Evolutionary conservation across 176 grass and related monocot species (phyloP), one percentile per base, ranked within the genome.

Genomic region (Zea luxurians): DNA sequence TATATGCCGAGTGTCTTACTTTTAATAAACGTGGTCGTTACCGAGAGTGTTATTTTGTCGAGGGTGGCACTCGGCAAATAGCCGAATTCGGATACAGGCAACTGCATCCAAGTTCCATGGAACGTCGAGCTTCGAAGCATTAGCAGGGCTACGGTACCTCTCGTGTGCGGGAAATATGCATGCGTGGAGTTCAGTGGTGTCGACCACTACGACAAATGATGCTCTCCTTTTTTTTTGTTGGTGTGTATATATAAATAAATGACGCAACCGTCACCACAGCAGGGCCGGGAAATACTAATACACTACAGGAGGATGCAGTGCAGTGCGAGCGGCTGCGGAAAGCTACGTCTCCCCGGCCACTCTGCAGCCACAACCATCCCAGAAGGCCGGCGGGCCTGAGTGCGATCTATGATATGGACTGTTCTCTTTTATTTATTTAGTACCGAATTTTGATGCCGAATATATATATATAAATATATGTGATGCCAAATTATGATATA

Each of bases 381-480:
- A 15, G 13, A 59, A 52, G 27, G 46, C 16, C n/a, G 63, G 61
- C 34, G 71, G 65, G 67, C 66, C 66, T 66, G 66, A 85, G 87
- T 89, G 87, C 82, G 77, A 81, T 89, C 82, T 73, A 67, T 60
- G 72, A 77, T 81, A 55, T 55, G 53, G 16, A 18, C 20, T 66
- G 37, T 73, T 73, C 57, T 84, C 55, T 83, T 75, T 40, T 1
- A 27, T 40, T 40, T 40, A 40, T 40, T 55, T 70, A 69, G 37
- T 60, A 21, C 76, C 45, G 12, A 72, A 62, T 40, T 52, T 52
- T 83, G 27, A 27, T 27, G 27, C 27, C 27, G 27, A 27, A 27
- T 27, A 27, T 27, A 27, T 27, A 27, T 27, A 27, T 27, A 27
- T 27, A 27, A 27, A 27, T 27, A 27, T 27, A 27, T 27, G 27